Base-by-base conservation (phyloP, 2,329 filamentous ascomycete species). In the Myriosclerotinia curreyana region DNA sequence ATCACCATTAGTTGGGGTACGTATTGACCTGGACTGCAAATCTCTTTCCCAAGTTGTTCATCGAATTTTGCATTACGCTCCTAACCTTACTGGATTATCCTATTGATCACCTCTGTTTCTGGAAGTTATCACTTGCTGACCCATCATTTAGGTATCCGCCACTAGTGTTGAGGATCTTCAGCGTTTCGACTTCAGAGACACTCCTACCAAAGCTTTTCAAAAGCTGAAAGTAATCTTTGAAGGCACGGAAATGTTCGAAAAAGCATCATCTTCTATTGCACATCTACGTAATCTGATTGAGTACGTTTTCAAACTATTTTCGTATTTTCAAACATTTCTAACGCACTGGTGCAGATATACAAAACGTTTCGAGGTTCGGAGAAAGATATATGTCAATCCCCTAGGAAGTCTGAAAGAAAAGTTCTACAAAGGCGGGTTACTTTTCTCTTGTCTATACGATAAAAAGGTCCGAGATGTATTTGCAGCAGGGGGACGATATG, bases 371-470 rank as follows among this genome's bases (percentile, higher is more conserved):
- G 86, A 86, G 0, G 82, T 98, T 1, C 82, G 82, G 62, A 87
- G 86, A 56, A 95, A 93, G 73, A 81, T 96, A 36, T 96, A 93
- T 71, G 82, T 98, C 69, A 91, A 87, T 68, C 93, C 94, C 0
- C 81, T 99, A 8, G 90, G 88, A 73, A 96, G 91, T 75, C 85
- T 96, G 72, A 96, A 96, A 72, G 93, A 97, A 73, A 90, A 88
- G 64, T 97, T 98, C 74, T 99, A 95, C 75, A 81, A 85, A 22
- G 89, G 90, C 0, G 93, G 93, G 9, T 81, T 98, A 36, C 80
- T 98, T 51, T 98, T 99, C 74, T 91, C 96, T 66, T 97, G 92
- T 72, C 79, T 97, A 2, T 92, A 93, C 68, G 94, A 98, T 74
- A 87, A 85, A 67, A 96, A 92, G 74, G 84, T 88, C 66, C 87